These are phyloP conservation scores for Botrytis elliptica DNA, from an alignment of 2,329 filamentous ascomycete genomes.

Conservation along the genomic window DNA sequence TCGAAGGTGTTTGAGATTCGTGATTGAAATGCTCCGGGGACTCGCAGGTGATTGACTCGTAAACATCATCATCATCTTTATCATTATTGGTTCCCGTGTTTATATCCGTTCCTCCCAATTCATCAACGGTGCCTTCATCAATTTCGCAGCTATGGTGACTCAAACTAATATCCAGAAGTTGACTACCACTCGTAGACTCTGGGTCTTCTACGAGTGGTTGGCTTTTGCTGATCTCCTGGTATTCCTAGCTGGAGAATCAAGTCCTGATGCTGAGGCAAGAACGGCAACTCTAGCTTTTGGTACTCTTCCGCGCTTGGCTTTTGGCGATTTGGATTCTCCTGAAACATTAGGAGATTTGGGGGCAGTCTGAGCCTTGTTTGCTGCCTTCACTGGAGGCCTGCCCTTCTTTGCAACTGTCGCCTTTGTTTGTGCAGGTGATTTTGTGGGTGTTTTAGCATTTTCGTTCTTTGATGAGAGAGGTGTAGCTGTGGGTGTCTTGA, in stretches of 20 bases:
- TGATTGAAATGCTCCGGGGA: slow-evolving; percentile 1
- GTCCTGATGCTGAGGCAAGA: slow-evolving; percentile 8
- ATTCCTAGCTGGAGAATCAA: slow-evolving; percentile 22
- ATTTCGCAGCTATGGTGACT: neutral
- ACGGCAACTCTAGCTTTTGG: slow-evolving; percentile 23
- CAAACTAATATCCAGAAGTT: slow-evolving; percentile 34
- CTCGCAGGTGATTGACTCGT: slow-evolving; percentile 3
- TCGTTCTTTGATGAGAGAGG: slow-evolving; percentile 4
- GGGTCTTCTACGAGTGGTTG: slow-evolving; percentile 38
- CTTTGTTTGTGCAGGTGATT: slow-evolving; percentile 13
- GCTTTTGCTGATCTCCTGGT: slow-evolving; percentile 34
- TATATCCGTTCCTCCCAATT: neutral
- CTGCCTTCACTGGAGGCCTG: neutral
- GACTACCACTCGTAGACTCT: slow-evolving; percentile 40
- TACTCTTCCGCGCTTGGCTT: slow-evolving; percentile 20
- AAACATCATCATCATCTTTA: slow-evolving; percentile 9
- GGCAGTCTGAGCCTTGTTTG: neutral
- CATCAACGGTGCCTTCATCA: neutral
- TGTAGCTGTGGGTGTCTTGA: neutral
- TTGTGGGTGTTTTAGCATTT: neutral
- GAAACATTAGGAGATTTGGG: slow-evolving; percentile 25
- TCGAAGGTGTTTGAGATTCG: slow-evolving; percentile 22
- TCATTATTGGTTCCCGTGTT: slow-evolving; percentile 5
- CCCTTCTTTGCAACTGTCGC: neutral
- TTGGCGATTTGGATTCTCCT: slow-evolving; percentile 25